These are phyloP conservation scores for Piper longum DNA, from an alignment of 164 flowering plant species.

Conservation along the genomic window DNA sequence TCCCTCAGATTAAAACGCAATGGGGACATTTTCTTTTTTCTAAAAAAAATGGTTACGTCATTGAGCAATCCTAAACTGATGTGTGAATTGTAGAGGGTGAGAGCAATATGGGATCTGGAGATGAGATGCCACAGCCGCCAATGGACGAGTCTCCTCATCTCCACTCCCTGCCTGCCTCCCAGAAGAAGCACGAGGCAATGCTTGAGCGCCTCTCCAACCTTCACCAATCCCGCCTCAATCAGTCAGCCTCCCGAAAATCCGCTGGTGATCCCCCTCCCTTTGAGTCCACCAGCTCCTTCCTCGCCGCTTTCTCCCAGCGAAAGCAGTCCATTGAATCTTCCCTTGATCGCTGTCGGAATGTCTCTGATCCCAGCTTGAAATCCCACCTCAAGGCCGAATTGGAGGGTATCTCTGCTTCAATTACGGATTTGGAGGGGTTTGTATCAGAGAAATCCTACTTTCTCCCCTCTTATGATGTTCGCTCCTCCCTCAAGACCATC, in stretches of 20 bases:
- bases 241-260: slow-evolving; percentile 18
- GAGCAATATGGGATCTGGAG: too few relatives aligned
- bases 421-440: slow-evolving; percentile 57
- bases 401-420: slow-evolving; percentile 28
- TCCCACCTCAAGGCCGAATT: slow-evolving; percentile 21
- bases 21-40: too few relatives aligned
- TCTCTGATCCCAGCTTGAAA: slow-evolving; percentile 15
- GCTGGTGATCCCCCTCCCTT: slow-evolving; percentile 21
- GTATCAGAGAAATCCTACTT: slow-evolving; percentile 75
- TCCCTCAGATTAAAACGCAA: too few relatives aligned
- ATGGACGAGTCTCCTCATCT: too few relatives aligned
- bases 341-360: slow-evolving; percentile 18
- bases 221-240: slow-evolving; percentile 42
- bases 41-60: too few relatives aligned
- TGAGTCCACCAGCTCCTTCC: slow-evolving; percentile 51
- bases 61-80: too few relatives aligned
- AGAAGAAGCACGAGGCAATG: slow-evolving; percentile 53
- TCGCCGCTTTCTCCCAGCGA: slow-evolving; percentile 34
- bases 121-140: too few relatives aligned
- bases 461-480: slow-evolving; percentile 74
- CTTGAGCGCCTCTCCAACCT: slow-evolving; percentile 63
- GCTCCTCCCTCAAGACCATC: slow-evolving; percentile 52
- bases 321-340: slow-evolving; percentile 34
- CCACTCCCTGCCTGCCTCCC: slow-evolving; percentile 2
- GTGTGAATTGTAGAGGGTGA: too few relatives aligned